Percentiles rank a stretch among this genome's conserved stretches.
Evolutionary conservation across 306 rosid genomes (phyloP).

Genomic region (Pyrus communis): DNA sequence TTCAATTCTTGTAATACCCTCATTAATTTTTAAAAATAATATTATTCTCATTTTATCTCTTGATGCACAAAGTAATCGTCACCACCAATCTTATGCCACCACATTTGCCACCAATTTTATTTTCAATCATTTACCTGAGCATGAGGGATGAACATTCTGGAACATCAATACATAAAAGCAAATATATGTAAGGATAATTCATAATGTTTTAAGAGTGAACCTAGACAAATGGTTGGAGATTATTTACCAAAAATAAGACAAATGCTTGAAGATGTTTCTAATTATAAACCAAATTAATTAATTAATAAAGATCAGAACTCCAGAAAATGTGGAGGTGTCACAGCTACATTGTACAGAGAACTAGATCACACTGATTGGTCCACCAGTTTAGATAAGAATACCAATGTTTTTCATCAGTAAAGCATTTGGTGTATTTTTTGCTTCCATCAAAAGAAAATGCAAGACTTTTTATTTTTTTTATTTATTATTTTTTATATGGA

Average conservation of each 20-base stretch:
- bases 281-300: not conserved
- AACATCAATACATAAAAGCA: not conserved
- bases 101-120: no score
- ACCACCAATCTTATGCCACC: no score
- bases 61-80: no score
- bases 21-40: no score
- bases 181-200: not conserved
- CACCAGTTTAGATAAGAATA: not conserved
- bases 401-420: not conserved
- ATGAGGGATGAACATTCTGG: not conserved
- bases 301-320: not conserved
- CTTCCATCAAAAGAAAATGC: not conserved
- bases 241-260: not conserved
- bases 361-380: not conserved
- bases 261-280: not conserved
- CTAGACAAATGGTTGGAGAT: not conserved
- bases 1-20: no score
- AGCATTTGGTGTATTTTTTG: not conserved
- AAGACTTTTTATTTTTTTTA: no score
- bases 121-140: no score
- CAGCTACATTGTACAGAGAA: not conserved
- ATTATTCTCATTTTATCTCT: no score
- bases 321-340: not conserved
- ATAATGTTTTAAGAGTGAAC: not conserved
- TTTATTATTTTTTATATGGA: no score